These are phyloP conservation scores for Malania oleifera DNA, from an alignment of 164 flowering plant genomes.

Conservation along the genomic window DNA sequence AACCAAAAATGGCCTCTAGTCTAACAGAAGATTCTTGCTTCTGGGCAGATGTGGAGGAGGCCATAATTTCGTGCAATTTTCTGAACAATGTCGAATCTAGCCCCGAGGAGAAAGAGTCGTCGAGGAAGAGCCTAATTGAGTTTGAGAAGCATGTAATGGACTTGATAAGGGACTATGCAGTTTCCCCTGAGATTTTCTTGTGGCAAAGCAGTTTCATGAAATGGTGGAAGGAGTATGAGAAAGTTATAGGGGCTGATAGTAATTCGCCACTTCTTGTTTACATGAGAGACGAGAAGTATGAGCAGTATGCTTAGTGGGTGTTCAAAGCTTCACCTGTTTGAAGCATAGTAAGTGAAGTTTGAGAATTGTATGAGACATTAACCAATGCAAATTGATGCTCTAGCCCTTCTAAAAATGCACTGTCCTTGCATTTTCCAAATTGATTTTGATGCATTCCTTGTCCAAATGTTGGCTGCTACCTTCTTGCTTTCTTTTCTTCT, in stretches of 20 bases:
- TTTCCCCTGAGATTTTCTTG: conserved; percentile 43
- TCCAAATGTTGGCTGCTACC: too few species aligned
- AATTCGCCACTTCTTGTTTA: conserved; percentile 13
- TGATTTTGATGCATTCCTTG: too few species aligned
- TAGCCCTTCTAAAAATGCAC: too few species aligned
- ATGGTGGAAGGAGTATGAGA: conserved; percentile 38
- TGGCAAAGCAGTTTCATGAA: conserved; percentile 38
- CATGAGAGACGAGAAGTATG: conserved; percentile 14
- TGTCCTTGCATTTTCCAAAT: too few species aligned
- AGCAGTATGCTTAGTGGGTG: too few species aligned
- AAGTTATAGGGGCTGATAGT: conserved; percentile 2
- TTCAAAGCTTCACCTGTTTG: too few species aligned
- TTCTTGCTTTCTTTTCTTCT: too few species aligned
- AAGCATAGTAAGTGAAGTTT: too few species aligned
- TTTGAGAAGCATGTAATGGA: conserved; percentile 36
- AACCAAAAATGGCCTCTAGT: conserved; percentile 1
- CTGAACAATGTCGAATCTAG: conserved; percentile 9
- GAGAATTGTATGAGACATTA: too few species aligned
- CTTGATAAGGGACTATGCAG: conserved; percentile 19
- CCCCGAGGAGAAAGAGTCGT: conserved; percentile 4
- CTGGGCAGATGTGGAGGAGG: conserved; percentile 55
- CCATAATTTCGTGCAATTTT: conserved; percentile 19
- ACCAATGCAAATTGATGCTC: too few species aligned
- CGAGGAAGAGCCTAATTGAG: conserved; percentile 1
- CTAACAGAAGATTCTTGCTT: conserved; percentile 51